These are phyloP conservation scores for Pichia sp. DNA, from an alignment of 1,139 yeast genomes.

Conservation along the genomic window DNA sequence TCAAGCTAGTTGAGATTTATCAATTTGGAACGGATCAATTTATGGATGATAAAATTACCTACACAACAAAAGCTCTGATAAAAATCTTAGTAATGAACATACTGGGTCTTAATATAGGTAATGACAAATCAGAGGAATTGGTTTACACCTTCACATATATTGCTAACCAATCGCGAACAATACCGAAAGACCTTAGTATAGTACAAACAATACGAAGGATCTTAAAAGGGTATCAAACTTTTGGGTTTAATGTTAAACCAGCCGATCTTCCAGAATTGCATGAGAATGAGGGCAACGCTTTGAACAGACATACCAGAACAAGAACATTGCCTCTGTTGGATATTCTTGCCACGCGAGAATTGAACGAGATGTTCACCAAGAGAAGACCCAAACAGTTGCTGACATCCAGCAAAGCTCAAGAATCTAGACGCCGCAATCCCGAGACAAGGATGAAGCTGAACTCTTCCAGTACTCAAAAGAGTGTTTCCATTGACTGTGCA, in stretches of 20 bases:
- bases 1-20: conserved; percentile 15
- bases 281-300: neutral
- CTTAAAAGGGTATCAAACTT: conserved; percentile 16
- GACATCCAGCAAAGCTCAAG: neutral
- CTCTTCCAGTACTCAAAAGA: too few relatives aligned
- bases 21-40: conserved; percentile 13
- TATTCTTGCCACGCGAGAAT: conserved; percentile 10
- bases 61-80: conserved; percentile 13
- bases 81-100: conserved; percentile 12
- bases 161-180: conserved; percentile 15
- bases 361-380: conserved; percentile 9
- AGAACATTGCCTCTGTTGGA: conserved; percentile 6
- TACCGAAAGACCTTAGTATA: conserved; percentile 9
- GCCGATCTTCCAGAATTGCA: neutral
- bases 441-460: neutral
- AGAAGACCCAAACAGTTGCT: conserved; percentile 11
- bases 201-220: conserved; percentile 14
- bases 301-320: conserved; percentile 5
- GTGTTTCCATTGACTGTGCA: too few relatives aligned
- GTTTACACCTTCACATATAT: conserved; percentile 12
- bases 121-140: conserved; percentile 12
- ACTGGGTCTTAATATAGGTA: conserved; percentile 6
- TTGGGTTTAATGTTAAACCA: conserved; percentile 17
- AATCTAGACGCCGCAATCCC: neutral
- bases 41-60: conserved; percentile 11